phyloP scores from a whole-genome alignment of 2,329 filamentous ascomycete genomes.

The Rachicladosporium sp. region DNA sequence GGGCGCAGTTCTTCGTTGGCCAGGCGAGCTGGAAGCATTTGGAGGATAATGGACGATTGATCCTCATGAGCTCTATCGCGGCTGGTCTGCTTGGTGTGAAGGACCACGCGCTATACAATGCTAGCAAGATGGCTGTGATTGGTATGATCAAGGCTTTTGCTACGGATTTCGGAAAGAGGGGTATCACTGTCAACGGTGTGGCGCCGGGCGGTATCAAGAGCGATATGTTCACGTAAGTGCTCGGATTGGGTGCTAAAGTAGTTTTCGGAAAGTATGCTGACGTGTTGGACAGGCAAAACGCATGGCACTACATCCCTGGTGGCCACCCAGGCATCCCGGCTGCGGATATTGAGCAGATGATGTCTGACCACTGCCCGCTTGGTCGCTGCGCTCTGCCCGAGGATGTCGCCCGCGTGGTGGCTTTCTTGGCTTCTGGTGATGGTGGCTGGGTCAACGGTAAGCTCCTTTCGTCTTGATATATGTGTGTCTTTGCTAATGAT shows the following conservation, averaged over 20 bases:
- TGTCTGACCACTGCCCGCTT: constrained; percentile 39
- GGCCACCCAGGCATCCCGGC: constrained; percentile 37
- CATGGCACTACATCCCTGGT: constrained; percentile 35
- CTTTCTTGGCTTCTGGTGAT: constrained; percentile 26
- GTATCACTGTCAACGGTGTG: constrained; percentile 61
- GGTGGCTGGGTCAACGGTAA: constrained; percentile 29
- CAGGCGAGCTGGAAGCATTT: constrained; percentile 63
- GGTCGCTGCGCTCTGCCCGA: constrained; percentile 37
- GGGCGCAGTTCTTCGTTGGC: constrained; percentile 66
- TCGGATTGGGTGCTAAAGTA: too few species aligned
- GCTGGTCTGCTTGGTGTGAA: constrained; percentile 54
- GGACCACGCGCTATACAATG: constrained; percentile 60
- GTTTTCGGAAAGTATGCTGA: too few species aligned
- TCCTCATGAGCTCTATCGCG: constrained; percentile 64
- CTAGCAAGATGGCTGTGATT: constrained; percentile 60
- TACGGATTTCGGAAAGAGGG: constrained; percentile 55
- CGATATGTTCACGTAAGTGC: constrained; percentile 51
- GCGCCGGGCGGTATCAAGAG: constrained; percentile 62
- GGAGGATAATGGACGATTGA: constrained; percentile 56
- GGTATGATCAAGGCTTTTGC: constrained; percentile 61
- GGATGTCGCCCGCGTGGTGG: constrained; percentile 28
- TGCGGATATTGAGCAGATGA: constrained; percentile 37
- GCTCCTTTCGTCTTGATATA: constrained; percentile 1
- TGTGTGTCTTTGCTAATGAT: constrained; percentile 3
- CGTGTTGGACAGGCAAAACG: constrained; percentile 13